Evolutionary conservation across 768 basidiomycete species (phyloP).

Genomic region (Dictyophora rubrovolvata): DNA sequence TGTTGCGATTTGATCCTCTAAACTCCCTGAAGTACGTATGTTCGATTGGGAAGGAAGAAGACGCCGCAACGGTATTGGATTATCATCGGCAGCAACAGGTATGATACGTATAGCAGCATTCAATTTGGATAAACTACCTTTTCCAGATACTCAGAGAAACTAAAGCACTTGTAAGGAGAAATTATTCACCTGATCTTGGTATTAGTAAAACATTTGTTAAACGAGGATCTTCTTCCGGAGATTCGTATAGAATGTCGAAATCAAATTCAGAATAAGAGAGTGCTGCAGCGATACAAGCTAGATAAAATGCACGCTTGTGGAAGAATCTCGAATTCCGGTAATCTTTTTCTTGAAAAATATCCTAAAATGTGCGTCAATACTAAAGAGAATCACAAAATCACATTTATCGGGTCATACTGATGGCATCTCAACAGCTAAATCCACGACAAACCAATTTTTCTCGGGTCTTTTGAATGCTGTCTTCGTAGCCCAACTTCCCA

Average conservation of each 20-base stretch:
- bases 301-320: constrained; percentile 85
- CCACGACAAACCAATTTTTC: constrained; percentile 54
- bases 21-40: constrained; percentile 31
- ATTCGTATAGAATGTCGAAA: constrained; percentile 54
- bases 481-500: constrained; percentile 82
- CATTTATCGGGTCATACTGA: constrained; percentile 36
- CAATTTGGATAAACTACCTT: constrained; percentile 51
- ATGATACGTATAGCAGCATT: constrained; percentile 67
- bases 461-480: constrained; percentile 65
- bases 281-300: constrained; percentile 65
- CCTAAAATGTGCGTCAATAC: constrained; percentile 24
- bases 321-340: constrained; percentile 83
- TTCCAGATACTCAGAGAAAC: neutral
- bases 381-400: neutral
- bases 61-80: constrained; percentile 55
- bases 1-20: neutral
- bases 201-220: constrained; percentile 54
- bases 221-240: constrained; percentile 50
- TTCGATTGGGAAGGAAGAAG: constrained; percentile 72
- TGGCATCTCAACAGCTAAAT: constrained; percentile 84
- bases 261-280: constrained; percentile 35
- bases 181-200: constrained; percentile 37
- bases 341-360: constrained; percentile 92
- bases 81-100: constrained; percentile 47
- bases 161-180: constrained; percentile 4